Base-by-base conservation (phyloP, 495 filamentous ascomycete genomes). In the Xylaria flabelliformis region DNA sequence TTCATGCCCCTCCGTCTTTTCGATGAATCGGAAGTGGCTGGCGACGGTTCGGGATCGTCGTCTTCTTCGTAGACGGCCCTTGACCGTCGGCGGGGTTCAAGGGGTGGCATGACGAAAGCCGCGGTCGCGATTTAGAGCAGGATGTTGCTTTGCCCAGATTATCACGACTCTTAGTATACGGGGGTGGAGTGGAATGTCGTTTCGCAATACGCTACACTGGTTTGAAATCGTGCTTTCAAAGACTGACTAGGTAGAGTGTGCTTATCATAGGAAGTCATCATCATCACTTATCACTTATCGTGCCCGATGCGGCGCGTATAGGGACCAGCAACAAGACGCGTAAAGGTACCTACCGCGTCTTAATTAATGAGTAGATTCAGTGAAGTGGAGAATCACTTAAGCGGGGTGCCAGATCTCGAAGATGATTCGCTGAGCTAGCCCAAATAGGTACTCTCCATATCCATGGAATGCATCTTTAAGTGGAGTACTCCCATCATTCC, bases 11-110 rank as follows among this genome's bases (percentile, higher is more conserved):
- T 75, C 29, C 67, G 71, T 67, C 77, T 75, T 63, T 81, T 81
- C 6, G 77, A 66, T 0, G 70, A 72, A 51, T 76, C 76, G 15
- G 77, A 74, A 4, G 72, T 66, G 10, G 74, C 12, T 51, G 70
- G 59, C 17, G 74, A 71, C 34, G 80, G 76, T n/a, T 73, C 78
- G 24, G 41, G n/a, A 12, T 78, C 80, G 21, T 82, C 78, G 4
- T 79, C 81, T 71, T 81, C 78, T 46, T 83, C 81, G 55, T 80
- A 78, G 50, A 77, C 71, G 10, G 76, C 69, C 71, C 82, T 77
- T 34, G 74, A 73, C 26, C 81, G 76, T 42, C 82, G 70, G 64
- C 81, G 79, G 66, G 73, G 70, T 41, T 78, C 67, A 29, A 70
- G 64, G 32, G 73, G 73, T 29, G 74, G 59, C 74, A 78, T 77